These are phyloP conservation scores for Ampelocalamus luodianensis DNA, from an alignment of 176 grass and related monocot species.

Conservation along the genomic window DNA sequence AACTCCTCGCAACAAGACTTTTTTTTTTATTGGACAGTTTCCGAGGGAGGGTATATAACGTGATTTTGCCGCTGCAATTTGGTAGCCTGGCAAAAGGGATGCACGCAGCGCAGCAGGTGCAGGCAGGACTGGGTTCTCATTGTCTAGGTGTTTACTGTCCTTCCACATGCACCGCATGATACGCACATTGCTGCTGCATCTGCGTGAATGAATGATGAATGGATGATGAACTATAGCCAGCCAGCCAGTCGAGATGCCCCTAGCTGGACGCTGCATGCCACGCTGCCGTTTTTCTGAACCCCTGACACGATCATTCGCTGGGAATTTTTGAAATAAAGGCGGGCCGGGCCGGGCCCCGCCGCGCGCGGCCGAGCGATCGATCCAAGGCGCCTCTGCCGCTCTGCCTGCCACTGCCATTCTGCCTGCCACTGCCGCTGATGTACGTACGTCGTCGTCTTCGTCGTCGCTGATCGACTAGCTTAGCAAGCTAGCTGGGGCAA, in stretches of 20 bases:
- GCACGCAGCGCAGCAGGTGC: background rate
- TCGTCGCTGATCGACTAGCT: background rate
- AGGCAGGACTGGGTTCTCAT: background rate
- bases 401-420: background rate
- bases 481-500: constrained; percentile 36
- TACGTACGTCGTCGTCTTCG: constrained; percentile 36
- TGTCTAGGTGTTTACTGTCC: constrained; percentile 36
- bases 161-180: constrained; percentile 22
- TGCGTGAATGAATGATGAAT: constrained; percentile 5
- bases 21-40: background rate
- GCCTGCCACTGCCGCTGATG: constrained; percentile 2
- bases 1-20: background rate
- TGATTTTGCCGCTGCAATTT: background rate
- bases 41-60: background rate
- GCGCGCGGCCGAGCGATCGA: constrained; percentile 28
- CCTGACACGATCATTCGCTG: background rate
- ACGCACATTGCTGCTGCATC: background rate
- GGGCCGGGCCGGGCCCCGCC: background rate
- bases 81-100: constrained; percentile 29
- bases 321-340: constrained; percentile 49
- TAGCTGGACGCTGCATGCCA: background rate
- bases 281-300: background rate
- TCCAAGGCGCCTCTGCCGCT: constrained; percentile 41
- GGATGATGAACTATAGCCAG: constrained; percentile 27
- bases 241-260: background rate